Percentiles rank a stretch among this genome's conserved stretches.
Conservation (phyloP, 2,329 filamentous ascomycete species). For the Corynespora cassiicola region DNA sequence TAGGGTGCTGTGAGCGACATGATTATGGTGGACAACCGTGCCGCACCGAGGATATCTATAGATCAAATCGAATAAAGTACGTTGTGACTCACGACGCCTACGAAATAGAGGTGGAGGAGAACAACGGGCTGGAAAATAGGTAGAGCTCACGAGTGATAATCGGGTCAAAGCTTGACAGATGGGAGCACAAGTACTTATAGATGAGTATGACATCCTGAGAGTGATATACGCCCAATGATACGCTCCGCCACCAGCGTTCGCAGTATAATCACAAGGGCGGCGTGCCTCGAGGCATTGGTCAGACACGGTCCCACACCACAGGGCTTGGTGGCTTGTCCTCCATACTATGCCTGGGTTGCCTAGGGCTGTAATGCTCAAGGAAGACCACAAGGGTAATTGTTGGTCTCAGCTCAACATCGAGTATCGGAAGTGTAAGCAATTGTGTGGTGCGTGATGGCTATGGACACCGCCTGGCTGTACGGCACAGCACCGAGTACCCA, state of each 20-base stretch:
- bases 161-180: too few species aligned
- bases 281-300: conserved; percentile 1
- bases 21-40: too few species aligned
- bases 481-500: conserved; percentile 11
- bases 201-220: too few species aligned
- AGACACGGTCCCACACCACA: background rate
- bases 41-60: too few species aligned
- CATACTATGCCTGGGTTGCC: conserved; percentile 1
- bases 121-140: too few species aligned
- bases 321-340: conserved; percentile 4
- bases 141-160: too few species aligned
- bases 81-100: background rate
- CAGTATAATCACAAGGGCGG: too few species aligned
- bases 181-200: too few species aligned
- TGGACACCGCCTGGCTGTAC: conserved; percentile 5
- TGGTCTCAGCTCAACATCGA: conserved; percentile 1
- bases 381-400: background rate
- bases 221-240: too few species aligned
- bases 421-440: background rate
- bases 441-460: conserved; percentile 3
- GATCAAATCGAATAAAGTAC: background rate
- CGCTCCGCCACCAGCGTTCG: too few species aligned
- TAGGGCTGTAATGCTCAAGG: background rate
- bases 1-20: conserved; percentile 46
- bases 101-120: too few species aligned